Evolutionary conservation across 805 yeast species (phyloP).

Genomic region (Candida germanica): DNA sequence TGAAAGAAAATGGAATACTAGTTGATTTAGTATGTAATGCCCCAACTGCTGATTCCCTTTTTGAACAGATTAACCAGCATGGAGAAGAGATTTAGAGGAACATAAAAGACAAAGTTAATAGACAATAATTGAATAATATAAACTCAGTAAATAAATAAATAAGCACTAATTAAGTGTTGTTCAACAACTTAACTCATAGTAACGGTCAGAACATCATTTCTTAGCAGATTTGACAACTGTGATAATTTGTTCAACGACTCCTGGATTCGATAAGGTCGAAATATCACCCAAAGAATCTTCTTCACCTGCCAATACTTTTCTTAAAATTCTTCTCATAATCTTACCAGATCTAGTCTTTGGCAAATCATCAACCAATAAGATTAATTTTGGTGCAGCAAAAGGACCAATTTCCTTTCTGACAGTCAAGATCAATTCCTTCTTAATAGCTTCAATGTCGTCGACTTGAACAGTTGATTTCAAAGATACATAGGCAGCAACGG

Average conservation of each 20-base stretch:
- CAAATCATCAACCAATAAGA: constrained; percentile 80
- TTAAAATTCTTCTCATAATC: constrained; percentile 95
- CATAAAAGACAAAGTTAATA: constrained; percentile 1
- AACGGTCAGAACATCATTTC: constrained; percentile 9
- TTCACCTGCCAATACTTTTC: constrained; percentile 90
- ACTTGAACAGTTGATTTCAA: constrained; percentile 50
- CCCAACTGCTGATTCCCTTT: constrained; percentile 67
- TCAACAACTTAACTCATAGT: constrained; percentile 1
- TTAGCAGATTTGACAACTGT: constrained; percentile 50
- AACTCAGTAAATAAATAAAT: constrained; percentile 4
- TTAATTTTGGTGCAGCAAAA: constrained; percentile 92
- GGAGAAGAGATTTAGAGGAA: constrained; percentile 3
- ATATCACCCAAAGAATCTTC: constrained; percentile 90
- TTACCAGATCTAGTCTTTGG: constrained; percentile 99
- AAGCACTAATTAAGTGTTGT: constrained; percentile 4
- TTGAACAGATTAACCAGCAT: constrained; percentile 30
- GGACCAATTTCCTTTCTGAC: constrained; percentile 92
- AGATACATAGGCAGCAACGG: constrained; percentile 91
- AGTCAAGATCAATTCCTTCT: constrained; percentile 75
- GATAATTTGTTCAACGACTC: constrained; percentile 74
- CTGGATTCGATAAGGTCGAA: constrained; percentile 85
- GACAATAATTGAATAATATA: neutral
- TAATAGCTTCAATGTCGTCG: constrained; percentile 54
- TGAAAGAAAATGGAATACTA: constrained; percentile 47
- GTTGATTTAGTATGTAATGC: constrained; percentile 65